phyloP scores from a whole-genome alignment of 345 rosid genomes.

The Capsella bursapastoris region DNA sequence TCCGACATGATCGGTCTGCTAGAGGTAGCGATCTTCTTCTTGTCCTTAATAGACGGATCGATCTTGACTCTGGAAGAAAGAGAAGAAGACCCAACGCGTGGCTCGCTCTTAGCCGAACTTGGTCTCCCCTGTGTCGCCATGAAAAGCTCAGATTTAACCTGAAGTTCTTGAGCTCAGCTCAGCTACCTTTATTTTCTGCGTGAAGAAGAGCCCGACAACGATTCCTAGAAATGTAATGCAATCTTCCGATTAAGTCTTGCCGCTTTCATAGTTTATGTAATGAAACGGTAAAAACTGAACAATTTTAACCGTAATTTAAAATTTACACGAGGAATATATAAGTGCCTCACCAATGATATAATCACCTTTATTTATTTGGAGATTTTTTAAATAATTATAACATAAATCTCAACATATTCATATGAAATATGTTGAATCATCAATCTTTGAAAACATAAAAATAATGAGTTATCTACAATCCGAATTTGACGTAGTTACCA shows the following conservation, averaged over 20 bases:
- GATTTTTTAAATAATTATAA: too few relatives aligned
- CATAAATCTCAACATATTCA: too few relatives aligned
- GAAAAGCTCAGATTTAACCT: slow-evolving; percentile 18
- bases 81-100: slow-evolving; percentile 57
- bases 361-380: too few relatives aligned
- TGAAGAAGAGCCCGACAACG: slow-evolving; percentile 2
- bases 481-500: too few relatives aligned
- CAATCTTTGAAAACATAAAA: too few relatives aligned
- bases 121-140: slow-evolving; percentile 62
- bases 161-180: slow-evolving; percentile 25
- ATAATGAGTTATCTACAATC: too few relatives aligned
- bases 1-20: slow-evolving; percentile 50
- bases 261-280: slow-evolving; percentile 31
- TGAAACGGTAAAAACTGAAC: slow-evolving; percentile 35
- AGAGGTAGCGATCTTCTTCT: slow-evolving; percentile 61
- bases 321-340: neutral
- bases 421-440: too few relatives aligned
- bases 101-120: slow-evolving; percentile 52
- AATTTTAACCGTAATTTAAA: slow-evolving; percentile 29
- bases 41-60: slow-evolving; percentile 52
- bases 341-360: too few relatives aligned
- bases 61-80: slow-evolving; percentile 46
- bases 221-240: neutral
- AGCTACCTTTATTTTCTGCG: slow-evolving; percentile 17
- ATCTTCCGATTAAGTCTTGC: slow-evolving; percentile 31